Conservation (phyloP, 2,329 filamentous ascomycete species). For the Arthrobotrys sinensis region DNA sequence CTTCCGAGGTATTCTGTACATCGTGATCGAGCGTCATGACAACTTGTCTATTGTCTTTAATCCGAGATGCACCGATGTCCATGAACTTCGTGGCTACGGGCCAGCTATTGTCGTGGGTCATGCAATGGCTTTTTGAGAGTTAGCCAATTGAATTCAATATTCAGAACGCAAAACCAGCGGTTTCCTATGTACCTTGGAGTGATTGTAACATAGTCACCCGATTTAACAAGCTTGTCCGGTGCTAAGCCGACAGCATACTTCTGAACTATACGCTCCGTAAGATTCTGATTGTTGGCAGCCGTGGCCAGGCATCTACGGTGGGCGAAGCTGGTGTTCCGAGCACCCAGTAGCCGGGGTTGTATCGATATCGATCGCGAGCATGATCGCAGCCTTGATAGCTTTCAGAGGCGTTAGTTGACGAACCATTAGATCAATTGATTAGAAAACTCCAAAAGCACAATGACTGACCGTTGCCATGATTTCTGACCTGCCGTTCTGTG, state of each 20-base stretch:
- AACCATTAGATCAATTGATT: slow-evolving; percentile 10
- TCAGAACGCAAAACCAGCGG: no score
- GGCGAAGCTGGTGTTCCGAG: slow-evolving; percentile 9
- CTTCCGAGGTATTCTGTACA: slow-evolving; percentile 83
- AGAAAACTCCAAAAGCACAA: neutral
- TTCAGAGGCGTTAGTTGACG: slow-evolving; percentile 45
- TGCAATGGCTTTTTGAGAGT: slow-evolving; percentile 73
- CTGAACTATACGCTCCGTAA: slow-evolving; percentile 95
- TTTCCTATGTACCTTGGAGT: neutral
- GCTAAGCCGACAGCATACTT: slow-evolving; percentile 82
- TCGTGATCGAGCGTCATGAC: slow-evolving; percentile 91
- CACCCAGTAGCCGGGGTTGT: slow-evolving; percentile 30
- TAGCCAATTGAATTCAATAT: neutral
- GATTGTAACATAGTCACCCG: slow-evolving; percentile 87
- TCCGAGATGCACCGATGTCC: slow-evolving; percentile 82
- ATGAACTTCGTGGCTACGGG: slow-evolving; percentile 85
- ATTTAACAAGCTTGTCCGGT: slow-evolving; percentile 80
- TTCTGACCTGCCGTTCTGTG: slow-evolving; percentile 18
- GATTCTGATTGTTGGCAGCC: slow-evolving; percentile 74
- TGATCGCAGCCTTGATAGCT: slow-evolving; percentile 50
- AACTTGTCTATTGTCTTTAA: slow-evolving; percentile 80
- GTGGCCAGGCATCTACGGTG: slow-evolving; percentile 68
- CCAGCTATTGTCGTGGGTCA: slow-evolving; percentile 90
- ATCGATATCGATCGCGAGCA: slow-evolving; percentile 36
- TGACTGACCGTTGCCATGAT: slow-evolving; percentile 58